A percentile compares a stretch with the other conserved stretches of the same genome.
phyloP scores from a whole-genome alignment of 257 asterid species.

The Penstemon davidsonii region DNA sequence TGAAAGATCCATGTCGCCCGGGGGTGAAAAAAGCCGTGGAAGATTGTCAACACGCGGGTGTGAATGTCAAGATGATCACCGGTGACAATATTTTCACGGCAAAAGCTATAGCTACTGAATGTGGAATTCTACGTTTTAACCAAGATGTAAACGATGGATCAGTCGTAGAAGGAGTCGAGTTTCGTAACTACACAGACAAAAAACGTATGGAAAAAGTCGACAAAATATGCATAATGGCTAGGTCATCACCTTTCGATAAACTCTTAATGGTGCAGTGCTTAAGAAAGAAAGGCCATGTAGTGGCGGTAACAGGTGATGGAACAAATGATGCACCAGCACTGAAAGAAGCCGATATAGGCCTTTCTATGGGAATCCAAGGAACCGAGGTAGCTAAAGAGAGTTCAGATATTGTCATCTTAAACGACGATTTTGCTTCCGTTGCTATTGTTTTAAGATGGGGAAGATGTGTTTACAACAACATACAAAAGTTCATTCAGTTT shows the following conservation, averaged over 20 bases:
- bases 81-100: conserved; percentile 86
- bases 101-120: conserved; percentile 72
- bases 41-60: conserved; percentile 67
- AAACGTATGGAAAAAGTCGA: conserved; percentile 62
- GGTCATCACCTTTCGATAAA: conserved; percentile 78
- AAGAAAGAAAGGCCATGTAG: conserved; percentile 60
- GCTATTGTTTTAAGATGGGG: conserved; percentile 57
- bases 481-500: conserved; percentile 68
- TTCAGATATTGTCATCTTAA: conserved; percentile 71
- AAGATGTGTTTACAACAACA: conserved; percentile 60
- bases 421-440: conserved; percentile 61
- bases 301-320: conserved; percentile 77
- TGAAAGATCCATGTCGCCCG: conserved; percentile 76
- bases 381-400: conserved; percentile 76
- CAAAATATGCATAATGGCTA: conserved; percentile 55
- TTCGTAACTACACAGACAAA: conserved; percentile 55
- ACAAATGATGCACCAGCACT: conserved; percentile 77
- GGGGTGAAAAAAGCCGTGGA: conserved; percentile 68
- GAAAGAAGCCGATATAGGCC: conserved; percentile 72
- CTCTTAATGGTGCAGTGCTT: conserved; percentile 76
- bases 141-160: conserved; percentile 25
- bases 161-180: conserved; percentile 67
- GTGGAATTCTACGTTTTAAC: conserved; percentile 53
- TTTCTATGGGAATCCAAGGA: conserved; percentile 71
- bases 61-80: conserved; percentile 70